These are phyloP conservation scores for Fusarium compactum DNA, from an alignment of 2,329 filamentous ascomycete genomes.

Conservation along the genomic window DNA sequence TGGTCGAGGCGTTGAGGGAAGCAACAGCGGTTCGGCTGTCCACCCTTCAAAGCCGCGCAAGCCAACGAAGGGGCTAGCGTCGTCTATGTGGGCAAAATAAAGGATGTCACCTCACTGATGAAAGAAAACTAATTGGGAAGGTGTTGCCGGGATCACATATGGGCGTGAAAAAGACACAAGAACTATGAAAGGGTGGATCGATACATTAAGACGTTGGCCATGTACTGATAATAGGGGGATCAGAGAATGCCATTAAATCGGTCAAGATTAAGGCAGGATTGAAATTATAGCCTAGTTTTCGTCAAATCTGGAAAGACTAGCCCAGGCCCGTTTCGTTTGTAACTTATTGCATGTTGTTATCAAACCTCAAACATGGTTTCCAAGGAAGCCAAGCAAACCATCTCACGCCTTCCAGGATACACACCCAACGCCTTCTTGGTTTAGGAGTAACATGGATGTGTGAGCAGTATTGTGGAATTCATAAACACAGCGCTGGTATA, in stretches of 20 bases:
- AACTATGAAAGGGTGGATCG: neutral
- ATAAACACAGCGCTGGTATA: slow-evolving; percentile 8
- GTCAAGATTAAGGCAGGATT: neutral
- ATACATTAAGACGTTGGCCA: neutral
- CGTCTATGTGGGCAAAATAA: slow-evolving; percentile 42
- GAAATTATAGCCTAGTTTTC: neutral
- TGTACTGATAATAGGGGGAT: neutral
- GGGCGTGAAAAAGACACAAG: neutral
- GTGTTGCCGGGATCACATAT: neutral
- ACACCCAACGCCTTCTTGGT: neutral
- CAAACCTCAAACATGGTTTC: neutral
- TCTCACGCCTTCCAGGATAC: neutral
- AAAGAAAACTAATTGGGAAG: neutral
- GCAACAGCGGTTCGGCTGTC: neutral
- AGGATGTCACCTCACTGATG: neutral
- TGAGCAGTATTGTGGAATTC: neutral
- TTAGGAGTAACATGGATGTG: neutral
- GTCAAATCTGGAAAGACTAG: neutral
- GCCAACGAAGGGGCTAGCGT: slow-evolving; percentile 28
- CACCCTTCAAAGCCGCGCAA: slow-evolving; percentile 12
- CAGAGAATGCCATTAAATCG: no score
- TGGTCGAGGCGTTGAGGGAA: neutral
- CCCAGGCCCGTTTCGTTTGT: neutral
- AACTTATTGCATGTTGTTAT: neutral
- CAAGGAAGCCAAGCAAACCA: neutral